phyloP scores from a whole-genome alignment of 352 stramenopile genomes.

The Globisporangium cylindrosporum region DNA sequence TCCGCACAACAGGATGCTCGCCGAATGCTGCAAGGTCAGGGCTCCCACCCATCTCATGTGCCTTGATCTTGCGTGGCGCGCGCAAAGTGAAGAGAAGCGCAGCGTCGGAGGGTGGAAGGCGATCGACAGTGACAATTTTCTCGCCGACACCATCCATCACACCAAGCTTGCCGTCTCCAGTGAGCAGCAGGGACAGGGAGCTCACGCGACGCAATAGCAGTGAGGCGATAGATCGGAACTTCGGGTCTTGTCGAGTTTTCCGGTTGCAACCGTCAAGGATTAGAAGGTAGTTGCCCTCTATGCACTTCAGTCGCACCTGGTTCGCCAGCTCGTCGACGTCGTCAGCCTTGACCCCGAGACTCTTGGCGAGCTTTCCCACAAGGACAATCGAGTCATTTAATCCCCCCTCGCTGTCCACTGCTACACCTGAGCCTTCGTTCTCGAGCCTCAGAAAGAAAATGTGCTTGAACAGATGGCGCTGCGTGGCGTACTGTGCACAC shows the following conservation, averaged over 20 bases:
- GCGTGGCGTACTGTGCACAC: slow-evolving; percentile 72
- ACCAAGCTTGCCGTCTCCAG: slow-evolving; percentile 68
- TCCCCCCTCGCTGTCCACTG: neutral
- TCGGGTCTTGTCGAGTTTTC: slow-evolving; percentile 33
- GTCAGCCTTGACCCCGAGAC: slow-evolving; percentile 21
- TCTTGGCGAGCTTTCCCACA: slow-evolving; percentile 38
- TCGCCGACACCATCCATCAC: slow-evolving; percentile 78
- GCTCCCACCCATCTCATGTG: slow-evolving; percentile 77
- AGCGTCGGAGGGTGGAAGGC: slow-evolving; percentile 58
- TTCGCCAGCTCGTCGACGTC: slow-evolving; percentile 50
- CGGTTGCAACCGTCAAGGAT: slow-evolving; percentile 79
- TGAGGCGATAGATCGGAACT: slow-evolving; percentile 44
- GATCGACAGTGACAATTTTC: slow-evolving; percentile 70
- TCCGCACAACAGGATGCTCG: slow-evolving; percentile 64
- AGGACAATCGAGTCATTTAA: slow-evolving; percentile 8
- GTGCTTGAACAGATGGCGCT: slow-evolving; percentile 63
- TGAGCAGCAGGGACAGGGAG: slow-evolving; percentile 58
- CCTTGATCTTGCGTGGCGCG: slow-evolving; percentile 66
- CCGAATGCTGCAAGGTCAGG: slow-evolving; percentile 57
- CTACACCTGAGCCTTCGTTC: slow-evolving; percentile 8
- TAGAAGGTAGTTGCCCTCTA: slow-evolving; percentile 54
- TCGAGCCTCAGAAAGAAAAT: slow-evolving; percentile 74
- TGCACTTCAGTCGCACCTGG: slow-evolving; percentile 43
- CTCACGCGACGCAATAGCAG: slow-evolving; percentile 66
- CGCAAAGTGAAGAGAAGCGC: slow-evolving; percentile 76